A percentile compares a stretch with the other conserved stretches of the same genome.
Conservation (phyloP, 331 rosid genomes). For the Prunus yedoensis region DNA sequence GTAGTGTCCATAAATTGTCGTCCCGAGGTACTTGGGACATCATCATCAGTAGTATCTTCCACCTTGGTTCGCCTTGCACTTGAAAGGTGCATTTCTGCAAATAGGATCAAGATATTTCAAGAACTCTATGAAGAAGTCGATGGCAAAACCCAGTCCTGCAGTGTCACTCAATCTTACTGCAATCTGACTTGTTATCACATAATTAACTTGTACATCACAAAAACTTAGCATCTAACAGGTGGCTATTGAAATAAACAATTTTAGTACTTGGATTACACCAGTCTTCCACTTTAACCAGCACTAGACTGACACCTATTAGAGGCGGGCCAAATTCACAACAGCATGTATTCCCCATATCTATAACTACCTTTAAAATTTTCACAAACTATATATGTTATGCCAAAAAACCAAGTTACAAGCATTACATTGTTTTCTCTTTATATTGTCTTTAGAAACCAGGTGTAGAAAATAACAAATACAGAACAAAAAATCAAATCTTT, state of each 20-base stretch:
- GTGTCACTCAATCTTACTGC: not conserved
- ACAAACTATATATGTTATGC: not conserved
- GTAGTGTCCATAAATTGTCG: constrained; percentile 69
- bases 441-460: not conserved
- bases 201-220: not conserved
- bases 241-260: not conserved
- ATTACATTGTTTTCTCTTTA: not conserved
- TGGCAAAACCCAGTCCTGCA: not conserved
- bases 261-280: constrained; percentile 2
- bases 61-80: constrained; percentile 72
- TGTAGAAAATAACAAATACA: not conserved
- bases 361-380: not conserved
- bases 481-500: not conserved
- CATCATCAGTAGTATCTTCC: constrained; percentile 86
- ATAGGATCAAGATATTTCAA: constrained; percentile 15
- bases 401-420: not conserved
- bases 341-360: not conserved
- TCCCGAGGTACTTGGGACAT: constrained; percentile 93
- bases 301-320: not conserved
- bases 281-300: not conserved
- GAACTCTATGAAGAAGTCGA: not conserved
- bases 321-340: not conserved
- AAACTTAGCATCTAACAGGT: not conserved
- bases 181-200: not conserved
- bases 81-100: constrained; percentile 84